Base-by-base conservation (phyloP, 139 green algal species). In the Chlamydomonas schloesseri region DNA sequence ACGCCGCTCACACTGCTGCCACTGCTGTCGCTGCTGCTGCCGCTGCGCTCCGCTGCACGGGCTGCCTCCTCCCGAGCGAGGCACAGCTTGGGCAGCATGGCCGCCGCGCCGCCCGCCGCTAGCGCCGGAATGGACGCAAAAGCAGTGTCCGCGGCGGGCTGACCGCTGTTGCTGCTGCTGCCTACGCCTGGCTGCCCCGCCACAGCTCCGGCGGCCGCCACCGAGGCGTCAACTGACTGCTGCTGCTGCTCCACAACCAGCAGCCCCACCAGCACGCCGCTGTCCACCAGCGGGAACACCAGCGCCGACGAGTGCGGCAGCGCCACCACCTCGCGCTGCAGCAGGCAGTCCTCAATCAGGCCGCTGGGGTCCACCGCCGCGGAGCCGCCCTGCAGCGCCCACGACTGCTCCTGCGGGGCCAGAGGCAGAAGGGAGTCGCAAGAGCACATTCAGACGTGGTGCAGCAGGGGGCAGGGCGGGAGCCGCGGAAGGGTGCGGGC, bases 221-320 rank as follows among this genome's bases (percentile, higher is more conserved):
- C 37, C 37, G 18, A 18, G 37, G 2, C 50, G 31, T 47, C 28
- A 18, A 71, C n/a, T n/a, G n/a, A n/a, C n/a, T n/a, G n/a, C n/a
- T n/a, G n/a, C n/a, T n/a, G n/a, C n/a, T n/a, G 33, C 81, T 96
- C 92, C 29, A 50, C 42, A 5, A 50, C 89, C 46, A 96, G 67
- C 55, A 96, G 77, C 3, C 94, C 93, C 33, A 96, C 89, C 36
- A 96, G 83, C 70, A 95, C 91, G 8, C 47, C 58, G 5, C 74
- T 65, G 29, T 93, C 87, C 2, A 87, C 82, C 65, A 96, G 80
- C 1, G 94, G 93, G 62, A 96, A 84, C 47, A 96, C 94, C 34
- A 96, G 82, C 28, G 88, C 79, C 9, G 89, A 37, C 42, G 78
- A 90, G 77, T 83, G 86, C 15, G 94, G 93, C 77, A 96, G 89